Percentiles rank a stretch among this genome's conserved stretches.
Conservation (phyloP, 495 filamentous ascomycete species). For the Trichoderma gamsii region DNA sequence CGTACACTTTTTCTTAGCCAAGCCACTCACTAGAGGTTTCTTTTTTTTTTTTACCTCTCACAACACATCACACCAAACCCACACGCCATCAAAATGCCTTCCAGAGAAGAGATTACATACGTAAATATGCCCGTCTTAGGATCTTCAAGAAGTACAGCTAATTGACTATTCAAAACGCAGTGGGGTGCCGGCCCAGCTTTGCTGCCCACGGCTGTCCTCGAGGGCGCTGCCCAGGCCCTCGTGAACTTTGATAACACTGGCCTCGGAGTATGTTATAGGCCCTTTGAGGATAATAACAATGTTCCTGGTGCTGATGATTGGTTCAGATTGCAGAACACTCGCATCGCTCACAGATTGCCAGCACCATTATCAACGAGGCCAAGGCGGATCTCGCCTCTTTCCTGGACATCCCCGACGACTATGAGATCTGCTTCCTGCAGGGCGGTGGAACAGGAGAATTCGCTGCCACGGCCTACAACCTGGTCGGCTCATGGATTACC, state of each 20-base stretch:
- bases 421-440: slow-evolving; percentile 78
- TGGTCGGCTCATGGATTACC: slow-evolving; percentile 76
- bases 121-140: no score
- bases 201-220: slow-evolving; percentile 71
- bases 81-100: slow-evolving; percentile 22
- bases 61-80: neutral
- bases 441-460: slow-evolving; percentile 76
- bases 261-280: slow-evolving; percentile 40
- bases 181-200: slow-evolving; percentile 75
- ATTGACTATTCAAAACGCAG: no score
- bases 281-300: no score
- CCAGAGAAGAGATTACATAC: slow-evolving; percentile 26
- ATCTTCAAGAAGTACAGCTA: no score
- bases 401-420: slow-evolving; percentile 68
- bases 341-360: slow-evolving; percentile 76
- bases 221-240: slow-evolving; percentile 65
- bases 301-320: neutral
- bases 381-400: slow-evolving; percentile 61
- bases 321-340: slow-evolving; percentile 67
- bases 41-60: no score
- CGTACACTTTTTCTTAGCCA: neutral
- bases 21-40: neutral
- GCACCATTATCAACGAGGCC: slow-evolving; percentile 58
- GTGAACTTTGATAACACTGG: slow-evolving; percentile 78
- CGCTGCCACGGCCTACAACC: slow-evolving; percentile 72